These are phyloP conservation scores for Seiridium unicorne DNA, from an alignment of 2,329 filamentous ascomycete species.

Conservation along the genomic window DNA sequence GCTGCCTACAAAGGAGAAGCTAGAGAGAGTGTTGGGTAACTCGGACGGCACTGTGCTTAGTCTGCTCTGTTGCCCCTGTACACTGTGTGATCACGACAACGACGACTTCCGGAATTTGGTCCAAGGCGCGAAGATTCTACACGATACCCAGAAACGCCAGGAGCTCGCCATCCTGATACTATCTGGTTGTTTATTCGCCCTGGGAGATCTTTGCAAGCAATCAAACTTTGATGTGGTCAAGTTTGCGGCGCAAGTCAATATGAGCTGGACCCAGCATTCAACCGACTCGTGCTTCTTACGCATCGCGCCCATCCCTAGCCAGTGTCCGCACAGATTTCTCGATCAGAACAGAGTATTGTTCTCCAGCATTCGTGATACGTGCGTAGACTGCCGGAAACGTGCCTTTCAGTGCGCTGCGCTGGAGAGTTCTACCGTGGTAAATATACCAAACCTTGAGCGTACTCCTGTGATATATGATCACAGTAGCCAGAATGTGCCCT, in stretches of 20 bases:
- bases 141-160: not conserved
- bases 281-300: not conserved
- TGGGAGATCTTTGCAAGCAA: not conserved
- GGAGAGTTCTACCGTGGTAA: not conserved
- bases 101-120: not conserved
- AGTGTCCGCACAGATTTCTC: not conserved
- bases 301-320: not conserved
- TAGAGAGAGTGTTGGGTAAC: not conserved
- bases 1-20: not conserved
- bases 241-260: not conserved
- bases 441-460: not conserved
- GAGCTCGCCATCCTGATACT: not conserved
- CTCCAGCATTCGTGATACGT: not conserved
- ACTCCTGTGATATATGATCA: not conserved
- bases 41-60: not conserved
- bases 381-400: not conserved
- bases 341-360: not conserved
- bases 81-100: not conserved
- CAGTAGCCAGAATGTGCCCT: not conserved
- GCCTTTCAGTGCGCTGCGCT: not conserved
- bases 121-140: not conserved
- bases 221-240: not conserved
- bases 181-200: not conserved
- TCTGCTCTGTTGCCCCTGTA: not conserved
- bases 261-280: not conserved